phyloP scores from a whole-genome alignment of 2,329 filamentous ascomycete species.

The Ceratocystis variospora region DNA sequence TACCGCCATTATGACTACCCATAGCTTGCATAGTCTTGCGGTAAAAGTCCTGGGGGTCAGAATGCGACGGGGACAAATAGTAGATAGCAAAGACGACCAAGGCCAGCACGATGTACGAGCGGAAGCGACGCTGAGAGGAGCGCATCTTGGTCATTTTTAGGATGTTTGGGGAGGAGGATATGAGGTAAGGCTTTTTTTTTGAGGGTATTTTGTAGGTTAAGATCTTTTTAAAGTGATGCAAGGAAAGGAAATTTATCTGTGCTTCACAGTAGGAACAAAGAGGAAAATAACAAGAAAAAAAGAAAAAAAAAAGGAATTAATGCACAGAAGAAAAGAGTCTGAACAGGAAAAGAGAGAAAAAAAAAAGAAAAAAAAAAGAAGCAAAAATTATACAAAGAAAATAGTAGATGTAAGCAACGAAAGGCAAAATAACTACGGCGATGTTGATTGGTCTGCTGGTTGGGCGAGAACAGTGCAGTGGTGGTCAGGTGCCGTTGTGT shows the following conservation, averaged over 20 bases:
- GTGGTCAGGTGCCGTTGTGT: neutral
- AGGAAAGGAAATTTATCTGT: neutral
- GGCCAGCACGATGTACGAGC: constrained; percentile 13
- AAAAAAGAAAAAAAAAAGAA: neutral
- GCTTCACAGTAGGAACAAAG: neutral
- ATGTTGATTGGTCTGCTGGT: constrained; percentile 2
- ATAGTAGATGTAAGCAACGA: constrained; percentile 5
- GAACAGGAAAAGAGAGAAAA: neutral
- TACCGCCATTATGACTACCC: constrained; percentile 28
- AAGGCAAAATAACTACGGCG: neutral
- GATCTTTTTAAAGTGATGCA: neutral
- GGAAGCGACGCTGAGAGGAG: constrained; percentile 13
- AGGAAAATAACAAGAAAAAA: constrained; percentile 24
- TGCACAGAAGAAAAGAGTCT: neutral
- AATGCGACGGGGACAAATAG: constrained; percentile 16
- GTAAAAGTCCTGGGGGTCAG: constrained; percentile 39
- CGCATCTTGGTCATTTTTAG: constrained; percentile 16
- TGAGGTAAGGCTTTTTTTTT: neutral
- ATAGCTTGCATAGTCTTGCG: constrained; percentile 45
- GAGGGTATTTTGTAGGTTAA: neutral
- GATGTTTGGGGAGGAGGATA: neutral
- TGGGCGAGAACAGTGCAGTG: neutral
- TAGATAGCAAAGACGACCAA: constrained; percentile 16
- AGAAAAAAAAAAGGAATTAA: neutral
- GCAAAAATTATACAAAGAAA: neutral